Evolutionary conservation across 2,329 filamentous ascomycete species (phyloP).

Genomic region (Amylocarpus encephaloides): DNA sequence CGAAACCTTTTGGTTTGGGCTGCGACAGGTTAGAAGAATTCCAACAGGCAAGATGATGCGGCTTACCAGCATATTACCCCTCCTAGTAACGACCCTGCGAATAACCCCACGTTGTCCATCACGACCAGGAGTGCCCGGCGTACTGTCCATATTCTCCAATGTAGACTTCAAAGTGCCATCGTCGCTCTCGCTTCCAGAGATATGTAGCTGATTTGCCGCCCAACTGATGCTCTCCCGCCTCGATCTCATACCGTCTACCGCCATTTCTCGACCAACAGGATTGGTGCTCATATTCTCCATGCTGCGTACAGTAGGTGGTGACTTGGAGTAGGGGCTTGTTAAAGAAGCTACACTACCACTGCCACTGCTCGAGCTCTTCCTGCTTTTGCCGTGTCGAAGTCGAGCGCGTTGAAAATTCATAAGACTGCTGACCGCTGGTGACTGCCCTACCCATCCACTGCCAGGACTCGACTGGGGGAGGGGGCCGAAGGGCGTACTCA

Average conservation of each 20-base stretch:
- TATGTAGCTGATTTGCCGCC: slow-evolving; percentile 81
- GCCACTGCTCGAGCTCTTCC: slow-evolving; percentile 63
- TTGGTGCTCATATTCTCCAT: slow-evolving; percentile 32
- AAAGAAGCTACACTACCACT: slow-evolving; percentile 67
- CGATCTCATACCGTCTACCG: slow-evolving; percentile 44
- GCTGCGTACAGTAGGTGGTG: slow-evolving; percentile 56
- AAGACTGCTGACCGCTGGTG: slow-evolving; percentile 67
- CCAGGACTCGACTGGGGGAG: slow-evolving; percentile 42
- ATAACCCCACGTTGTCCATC: slow-evolving; percentile 69
- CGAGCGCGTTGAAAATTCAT: slow-evolving; percentile 68
- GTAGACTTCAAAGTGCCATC: slow-evolving; percentile 51
- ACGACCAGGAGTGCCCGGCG: slow-evolving; percentile 38
- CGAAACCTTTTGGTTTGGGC: slow-evolving; percentile 96
- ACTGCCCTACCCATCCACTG: slow-evolving; percentile 60
- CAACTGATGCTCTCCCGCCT: slow-evolving; percentile 85
- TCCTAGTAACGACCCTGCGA: slow-evolving; percentile 72
- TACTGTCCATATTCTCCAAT: slow-evolving; percentile 33
- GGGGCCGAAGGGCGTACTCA: slow-evolving; percentile 40
- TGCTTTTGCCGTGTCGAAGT: slow-evolving; percentile 52
- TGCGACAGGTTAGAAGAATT: slow-evolving; percentile 36
- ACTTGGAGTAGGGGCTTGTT: slow-evolving; percentile 64
- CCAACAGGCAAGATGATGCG: not conserved
- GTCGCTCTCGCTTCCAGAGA: slow-evolving; percentile 74
- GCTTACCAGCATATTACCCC: slow-evolving; percentile 80
- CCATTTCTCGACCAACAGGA: slow-evolving; percentile 48